phyloP scores from a whole-genome alignment of 345 rosid species.

The Viola odorata region DNA sequence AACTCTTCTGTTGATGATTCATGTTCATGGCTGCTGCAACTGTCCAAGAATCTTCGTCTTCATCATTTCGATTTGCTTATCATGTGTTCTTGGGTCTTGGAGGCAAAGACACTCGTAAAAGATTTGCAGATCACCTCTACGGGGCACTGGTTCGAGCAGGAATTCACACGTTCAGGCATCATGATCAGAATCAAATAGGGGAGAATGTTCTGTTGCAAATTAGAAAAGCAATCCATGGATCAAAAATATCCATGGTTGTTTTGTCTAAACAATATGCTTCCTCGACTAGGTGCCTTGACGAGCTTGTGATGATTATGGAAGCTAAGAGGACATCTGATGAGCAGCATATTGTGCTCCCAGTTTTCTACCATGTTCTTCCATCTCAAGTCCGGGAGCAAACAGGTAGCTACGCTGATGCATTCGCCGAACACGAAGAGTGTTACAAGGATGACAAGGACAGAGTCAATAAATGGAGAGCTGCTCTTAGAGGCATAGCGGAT shows the following conservation, averaged over 20 bases:
- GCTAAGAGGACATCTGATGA: background rate
- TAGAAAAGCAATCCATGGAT: background rate
- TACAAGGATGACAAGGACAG: background rate
- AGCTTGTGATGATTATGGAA: background rate
- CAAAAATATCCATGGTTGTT: slow-evolving; percentile 1
- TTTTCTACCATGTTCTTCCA: slow-evolving; percentile 9
- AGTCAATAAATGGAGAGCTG: background rate
- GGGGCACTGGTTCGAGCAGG: background rate
- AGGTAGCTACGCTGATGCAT: background rate
- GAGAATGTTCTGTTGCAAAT: background rate
- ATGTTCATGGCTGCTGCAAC: background rate
- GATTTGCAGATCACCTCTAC: background rate
- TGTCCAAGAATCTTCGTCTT: background rate
- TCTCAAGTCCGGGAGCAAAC: background rate
- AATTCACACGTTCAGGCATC: background rate
- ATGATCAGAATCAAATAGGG: background rate
- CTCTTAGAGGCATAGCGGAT: no score
- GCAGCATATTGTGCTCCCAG: background rate
- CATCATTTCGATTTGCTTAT: background rate
- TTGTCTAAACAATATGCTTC: background rate
- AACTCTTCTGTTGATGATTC: no score
- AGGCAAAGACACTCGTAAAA: background rate
- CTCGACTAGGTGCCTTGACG: background rate
- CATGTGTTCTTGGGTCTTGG: background rate
- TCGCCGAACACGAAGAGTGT: background rate